Evolutionary conservation across 768 basidiomycete species (phyloP), one percentile per base, ranked within the genome.

Genomic region (Jaapia argillacea): DNA sequence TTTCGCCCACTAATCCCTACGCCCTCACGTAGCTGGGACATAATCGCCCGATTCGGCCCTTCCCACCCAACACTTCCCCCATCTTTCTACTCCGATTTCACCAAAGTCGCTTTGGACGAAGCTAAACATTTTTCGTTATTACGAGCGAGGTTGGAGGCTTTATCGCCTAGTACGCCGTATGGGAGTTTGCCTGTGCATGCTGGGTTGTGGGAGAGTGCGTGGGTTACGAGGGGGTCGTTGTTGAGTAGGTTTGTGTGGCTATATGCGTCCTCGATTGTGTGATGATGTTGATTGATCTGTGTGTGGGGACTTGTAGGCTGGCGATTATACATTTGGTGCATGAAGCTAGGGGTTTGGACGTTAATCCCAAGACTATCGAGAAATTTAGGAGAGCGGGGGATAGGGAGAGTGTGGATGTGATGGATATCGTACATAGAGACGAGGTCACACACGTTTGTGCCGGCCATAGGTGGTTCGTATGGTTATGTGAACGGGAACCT

Each of bases 241-340:
- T 10, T 10, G 31, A n/a, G n/a, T n/a, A n/a, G n/a, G n/a, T n/a
- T n/a, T n/a, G n/a, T n/a, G n/a, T n/a, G n/a, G n/a, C n/a, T n/a
- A n/a, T n/a, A n/a, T n/a, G n/a, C n/a, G n/a, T n/a, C n/a, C n/a
- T n/a, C n/a, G n/a, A n/a, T n/a, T n/a, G n/a, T n/a, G n/a, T n/a
- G n/a, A n/a, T n/a, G n/a, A n/a, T n/a, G n/a, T n/a, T n/a, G n/a
- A n/a, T n/a, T n/a, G n/a, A n/a, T n/a, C n/a, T n/a, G n/a, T n/a
- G n/a, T n/a, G n/a, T n/a, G n/a, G n/a, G n/a, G 31, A 33, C 10
- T 33, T 10, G 10, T 1, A 71, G 86, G 10, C 74, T 89, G 27
- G 83, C 83, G 1, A 88, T 89, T 58, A 85, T 92, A 52, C 85
- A 88, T 51, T 75, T 90, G 13, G 85, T 89, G 1, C 85, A 87